Evolutionary conservation across 768 basidiomycete genomes (phyloP).

Genomic region (Zangia roseola): DNA sequence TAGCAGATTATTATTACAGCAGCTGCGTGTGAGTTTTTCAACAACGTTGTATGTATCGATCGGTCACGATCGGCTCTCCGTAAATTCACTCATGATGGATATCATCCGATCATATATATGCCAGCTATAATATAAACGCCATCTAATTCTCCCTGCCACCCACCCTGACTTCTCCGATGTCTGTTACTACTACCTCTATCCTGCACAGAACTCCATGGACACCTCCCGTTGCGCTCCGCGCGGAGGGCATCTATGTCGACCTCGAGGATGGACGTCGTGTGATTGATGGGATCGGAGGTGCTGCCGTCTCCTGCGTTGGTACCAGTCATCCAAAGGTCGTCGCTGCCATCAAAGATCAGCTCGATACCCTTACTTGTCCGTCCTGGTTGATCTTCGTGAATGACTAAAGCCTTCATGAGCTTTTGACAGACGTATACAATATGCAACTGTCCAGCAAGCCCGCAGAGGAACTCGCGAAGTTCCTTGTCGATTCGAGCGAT

Average conservation of each 20-base stretch:
- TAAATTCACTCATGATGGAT: too few species aligned
- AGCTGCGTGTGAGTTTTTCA: too few species aligned
- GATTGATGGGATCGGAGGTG: constrained; percentile 83
- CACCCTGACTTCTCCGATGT: constrained; percentile 12
- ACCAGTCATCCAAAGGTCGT: constrained; percentile 69
- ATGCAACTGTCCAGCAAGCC: constrained; percentile 81
- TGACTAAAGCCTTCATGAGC: not conserved
- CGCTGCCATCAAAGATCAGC: constrained; percentile 75
- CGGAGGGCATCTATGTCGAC: constrained; percentile 67
- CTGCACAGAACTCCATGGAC: constrained; percentile 73
- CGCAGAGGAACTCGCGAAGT: constrained; percentile 74
- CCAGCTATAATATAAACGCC: too few species aligned
- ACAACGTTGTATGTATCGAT: too few species aligned
- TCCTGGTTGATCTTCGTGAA: constrained; percentile 4
- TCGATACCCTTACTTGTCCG: constrained; percentile 76
- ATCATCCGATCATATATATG: too few species aligned
- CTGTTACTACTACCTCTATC: constrained; percentile 37
- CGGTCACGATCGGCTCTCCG: too few species aligned
- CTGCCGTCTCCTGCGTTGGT: constrained; percentile 80
- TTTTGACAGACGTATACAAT: constrained; percentile 71
- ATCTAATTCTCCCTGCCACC: too few species aligned
- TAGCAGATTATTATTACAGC: too few species aligned
- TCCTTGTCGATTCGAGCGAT: constrained; percentile 60
- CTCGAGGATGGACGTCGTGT: constrained; percentile 67
- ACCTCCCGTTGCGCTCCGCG: constrained; percentile 66